phyloP scores from a whole-genome alignment of 768 basidiomycete genomes.

The Rhodotorula kratochvilovae region DNA sequence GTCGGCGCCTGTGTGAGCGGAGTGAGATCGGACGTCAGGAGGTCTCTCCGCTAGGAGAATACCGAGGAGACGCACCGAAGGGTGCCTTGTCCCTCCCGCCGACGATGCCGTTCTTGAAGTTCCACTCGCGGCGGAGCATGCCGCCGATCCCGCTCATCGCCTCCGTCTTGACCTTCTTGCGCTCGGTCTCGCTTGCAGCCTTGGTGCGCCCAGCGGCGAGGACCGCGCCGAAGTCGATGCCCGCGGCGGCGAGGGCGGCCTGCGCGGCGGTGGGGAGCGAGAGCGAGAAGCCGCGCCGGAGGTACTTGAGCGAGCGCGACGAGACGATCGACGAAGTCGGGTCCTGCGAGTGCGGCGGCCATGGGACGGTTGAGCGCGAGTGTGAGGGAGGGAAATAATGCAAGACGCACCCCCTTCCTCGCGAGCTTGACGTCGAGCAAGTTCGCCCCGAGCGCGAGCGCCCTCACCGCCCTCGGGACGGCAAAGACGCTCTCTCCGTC shows the following conservation, averaged over 20 bases:
- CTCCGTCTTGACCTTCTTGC: neutral
- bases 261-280: constrained; percentile 1
- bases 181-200: neutral
- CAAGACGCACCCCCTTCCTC: constrained; percentile 5
- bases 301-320: constrained; percentile 17
- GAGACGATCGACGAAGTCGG: neutral
- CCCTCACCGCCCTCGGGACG: constrained; percentile 1
- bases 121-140: neutral
- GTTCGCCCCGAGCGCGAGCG: constrained; percentile 13
- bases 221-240: neutral
- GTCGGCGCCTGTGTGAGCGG: neutral
- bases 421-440: constrained; percentile 14
- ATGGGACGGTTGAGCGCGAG: no score
- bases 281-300: constrained; percentile 12
- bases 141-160: constrained; percentile 5
- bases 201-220: neutral
- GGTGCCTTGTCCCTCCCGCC: neutral
- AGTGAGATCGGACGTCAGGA: no score
- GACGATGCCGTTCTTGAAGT: neutral
- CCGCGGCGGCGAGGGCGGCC: neutral
- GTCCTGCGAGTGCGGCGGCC: neutral
- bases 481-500: constrained; percentile 15
- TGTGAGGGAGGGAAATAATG: no score
- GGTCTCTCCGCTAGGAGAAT: no score
- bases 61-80: no score